Conservation (phyloP, 345 rosid genomes). For the Rhodamnia argentea region DNA sequence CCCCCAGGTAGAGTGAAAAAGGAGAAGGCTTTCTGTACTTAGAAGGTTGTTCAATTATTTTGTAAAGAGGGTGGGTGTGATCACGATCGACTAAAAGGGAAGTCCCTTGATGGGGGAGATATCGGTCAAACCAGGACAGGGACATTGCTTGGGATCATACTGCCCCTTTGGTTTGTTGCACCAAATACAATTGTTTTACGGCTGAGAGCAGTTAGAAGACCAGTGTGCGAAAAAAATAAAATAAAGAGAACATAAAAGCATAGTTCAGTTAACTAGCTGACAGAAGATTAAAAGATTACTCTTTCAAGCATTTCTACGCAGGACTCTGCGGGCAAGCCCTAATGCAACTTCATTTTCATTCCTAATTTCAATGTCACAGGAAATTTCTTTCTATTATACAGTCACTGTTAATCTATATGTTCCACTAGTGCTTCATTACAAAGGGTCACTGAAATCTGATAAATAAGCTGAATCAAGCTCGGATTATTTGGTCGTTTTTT, state of each 20-base stretch:
- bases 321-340: not conserved
- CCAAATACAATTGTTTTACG: conserved; percentile 81
- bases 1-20: not conserved
- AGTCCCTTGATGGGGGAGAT: not conserved
- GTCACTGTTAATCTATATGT: not conserved
- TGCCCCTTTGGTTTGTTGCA: conserved; percentile 95
- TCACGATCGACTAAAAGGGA: not conserved
- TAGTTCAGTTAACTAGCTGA: not conserved
- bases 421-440: not conserved
- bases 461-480: not conserved
- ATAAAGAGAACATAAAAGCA: not conserved
- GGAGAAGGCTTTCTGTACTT: not conserved
- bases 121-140: conserved; percentile 11
- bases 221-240: conserved; percentile 43
- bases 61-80: not conserved
- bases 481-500: not conserved
- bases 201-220: conserved; percentile 83
- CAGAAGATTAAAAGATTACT: not conserved
- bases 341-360: not conserved
- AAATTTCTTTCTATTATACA: not conserved
- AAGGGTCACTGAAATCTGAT: not conserved
- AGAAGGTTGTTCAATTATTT: not conserved
- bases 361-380: not conserved
- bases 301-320: not conserved
- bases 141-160: conserved; percentile 88